Evolutionary conservation across 352 stramenopile genomes (phyloP).

Genomic region (Pythium pyrilobum): DNA sequence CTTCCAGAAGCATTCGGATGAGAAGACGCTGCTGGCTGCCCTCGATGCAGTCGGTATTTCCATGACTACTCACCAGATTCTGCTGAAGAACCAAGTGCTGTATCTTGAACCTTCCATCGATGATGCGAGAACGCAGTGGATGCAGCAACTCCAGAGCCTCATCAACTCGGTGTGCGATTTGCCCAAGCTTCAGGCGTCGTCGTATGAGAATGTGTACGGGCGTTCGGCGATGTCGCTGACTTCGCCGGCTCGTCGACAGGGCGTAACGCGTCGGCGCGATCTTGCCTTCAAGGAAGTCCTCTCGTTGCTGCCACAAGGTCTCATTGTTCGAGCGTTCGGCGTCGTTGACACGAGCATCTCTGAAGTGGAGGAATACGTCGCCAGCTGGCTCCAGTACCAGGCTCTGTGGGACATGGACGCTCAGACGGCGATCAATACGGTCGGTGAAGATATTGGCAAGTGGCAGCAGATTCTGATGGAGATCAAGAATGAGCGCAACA

Average conservation of each 20-base stretch:
- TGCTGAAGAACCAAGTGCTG: constrained; percentile 96
- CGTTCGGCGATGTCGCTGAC: constrained; percentile 54
- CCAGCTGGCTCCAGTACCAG: constrained; percentile 98
- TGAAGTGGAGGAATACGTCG: constrained; percentile 91
- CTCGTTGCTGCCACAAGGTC: constrained; percentile 39
- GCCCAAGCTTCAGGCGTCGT: constrained; percentile 83
- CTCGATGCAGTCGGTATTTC: constrained; percentile 40
- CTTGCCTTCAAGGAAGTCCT: constrained; percentile 70
- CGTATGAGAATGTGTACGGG: constrained; percentile 85
- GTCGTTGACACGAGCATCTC: constrained; percentile 70
- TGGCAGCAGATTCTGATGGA: constrained; percentile 97
- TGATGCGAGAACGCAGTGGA: constrained; percentile 81
- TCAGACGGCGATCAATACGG: constrained; percentile 85
- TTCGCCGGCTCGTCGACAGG: constrained; percentile 59
- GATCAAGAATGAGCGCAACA: constrained; percentile 92
- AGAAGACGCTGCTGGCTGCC: constrained; percentile 46
- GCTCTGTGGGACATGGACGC: constrained; percentile 98
- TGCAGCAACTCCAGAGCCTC: constrained; percentile 91
- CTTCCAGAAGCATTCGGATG: constrained; percentile 57
- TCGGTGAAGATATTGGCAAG: constrained; percentile 94
- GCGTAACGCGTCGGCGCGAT: constrained; percentile 41
- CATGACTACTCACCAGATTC: constrained; percentile 86
- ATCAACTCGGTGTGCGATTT: constrained; percentile 94
- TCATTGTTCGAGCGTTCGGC: constrained; percentile 75
- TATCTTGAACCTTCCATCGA: constrained; percentile 95